A percentile compares a stretch with the other conserved stretches of the same genome.
Evolutionary conservation across 1,284 basidiomycete genomes (phyloP).

Genomic region (Trametes sp.): DNA sequence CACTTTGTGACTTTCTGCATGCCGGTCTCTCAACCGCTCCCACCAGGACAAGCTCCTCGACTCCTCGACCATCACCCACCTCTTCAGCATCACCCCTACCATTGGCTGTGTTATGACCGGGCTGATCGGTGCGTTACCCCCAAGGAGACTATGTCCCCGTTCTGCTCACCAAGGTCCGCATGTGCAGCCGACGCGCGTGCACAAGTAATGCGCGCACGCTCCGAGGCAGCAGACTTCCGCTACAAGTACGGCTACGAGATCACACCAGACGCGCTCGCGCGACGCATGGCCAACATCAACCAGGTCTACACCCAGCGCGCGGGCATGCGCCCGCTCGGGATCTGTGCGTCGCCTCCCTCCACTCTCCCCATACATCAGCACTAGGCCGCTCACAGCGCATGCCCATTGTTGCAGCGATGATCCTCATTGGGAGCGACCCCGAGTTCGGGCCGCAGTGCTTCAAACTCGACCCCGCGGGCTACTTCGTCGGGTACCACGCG

Average conservation of each 20-base stretch:
- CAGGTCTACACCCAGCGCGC: constrained; percentile 99
- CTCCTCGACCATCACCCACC: constrained; percentile 92
- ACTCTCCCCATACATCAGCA: background rate
- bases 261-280: constrained; percentile 92
- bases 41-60: constrained; percentile 96
- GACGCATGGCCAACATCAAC: constrained; percentile 97
- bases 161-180: constrained; percentile 10
- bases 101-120: constrained; percentile 99
- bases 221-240: constrained; percentile 94
- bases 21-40: background rate
- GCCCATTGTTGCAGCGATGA: constrained; percentile 75
- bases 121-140: constrained; percentile 73
- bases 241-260: constrained; percentile 99
- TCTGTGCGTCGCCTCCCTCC: constrained; percentile 64
- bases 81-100: constrained; percentile 95
- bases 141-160: constrained; percentile 1
- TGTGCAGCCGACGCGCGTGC: constrained; percentile 88
- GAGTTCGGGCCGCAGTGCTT: constrained; percentile 95
- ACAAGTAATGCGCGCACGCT: constrained; percentile 89
- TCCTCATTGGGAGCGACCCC: constrained; percentile 92
- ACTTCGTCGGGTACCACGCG: constrained; percentile 98
- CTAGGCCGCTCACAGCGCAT: background rate
- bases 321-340: constrained; percentile 96
- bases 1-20: background rate
- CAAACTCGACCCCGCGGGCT: constrained; percentile 98